Evolutionary conservation across 148 eudicot species (phyloP), one percentile per base, ranked within the genome.

Genomic region (Oxyria digyna): DNA sequence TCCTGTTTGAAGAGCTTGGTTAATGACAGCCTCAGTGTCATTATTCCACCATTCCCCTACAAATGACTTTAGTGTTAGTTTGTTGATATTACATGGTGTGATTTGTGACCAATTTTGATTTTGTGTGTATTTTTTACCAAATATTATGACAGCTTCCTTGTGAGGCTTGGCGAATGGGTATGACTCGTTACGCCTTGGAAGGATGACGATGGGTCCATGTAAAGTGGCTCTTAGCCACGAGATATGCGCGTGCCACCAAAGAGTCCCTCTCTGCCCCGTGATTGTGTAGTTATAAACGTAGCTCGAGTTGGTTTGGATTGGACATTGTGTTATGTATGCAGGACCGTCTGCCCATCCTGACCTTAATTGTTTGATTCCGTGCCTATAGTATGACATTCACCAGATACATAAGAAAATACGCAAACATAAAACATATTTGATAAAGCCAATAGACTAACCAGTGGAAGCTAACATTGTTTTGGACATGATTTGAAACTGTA

Each of bases 31-130:
- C 73, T 87, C 89, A 4, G 83, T 72, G 52, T 87, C 75, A 4
- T 78, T 78, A 20, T 87, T 81, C 84, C 85, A 87, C 93, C 89
- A 87, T 68, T 85, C 93, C 4, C 93, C 89, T 85, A 71, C 42
- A 76, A 4, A 71, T 6, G 38, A 26, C 4, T 12, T 35, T 32
- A 59, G 65, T 18, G 35, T 26, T 32, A 55, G 26, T 27, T 5
- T 27, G 17, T 55, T 20, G 6, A 20, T 7, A 38, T 3, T 7
- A 38, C 4, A 38, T 38, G 41, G 41, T 38, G 4, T 38, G 41
- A 35, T 35, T n/a, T n/a, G n/a, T n/a, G n/a, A 5, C 5, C 5
- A 33, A 5, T 5, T 33, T 33, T 38, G 41, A 38, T 38, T 35
- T 12, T 59, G 65, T 59, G 3, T 59, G 29, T 4, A 62, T 29